A percentile compares a stretch with the other conserved stretches of the same genome.
Conservation (phyloP, 495 filamentous ascomycete species). For the Tetracladium setigerum region DNA sequence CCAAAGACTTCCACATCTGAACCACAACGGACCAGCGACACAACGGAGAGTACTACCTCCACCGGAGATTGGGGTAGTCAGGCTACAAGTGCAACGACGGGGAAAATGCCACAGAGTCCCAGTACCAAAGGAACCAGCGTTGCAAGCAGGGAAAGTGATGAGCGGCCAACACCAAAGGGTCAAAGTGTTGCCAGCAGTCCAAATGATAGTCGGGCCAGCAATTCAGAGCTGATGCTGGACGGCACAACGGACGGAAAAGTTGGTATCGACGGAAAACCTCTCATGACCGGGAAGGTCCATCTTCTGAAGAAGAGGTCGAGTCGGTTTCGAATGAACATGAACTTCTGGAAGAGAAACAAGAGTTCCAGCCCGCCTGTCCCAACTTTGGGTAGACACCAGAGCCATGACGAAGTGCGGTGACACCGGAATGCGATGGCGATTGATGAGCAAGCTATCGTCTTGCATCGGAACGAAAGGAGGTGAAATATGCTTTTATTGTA, state of each 20-base stretch:
- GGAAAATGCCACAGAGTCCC: constrained; percentile 49
- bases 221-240: background rate
- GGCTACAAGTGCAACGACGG: constrained; percentile 46
- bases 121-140: constrained; percentile 52
- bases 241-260: background rate
- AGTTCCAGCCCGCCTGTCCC: constrained; percentile 18
- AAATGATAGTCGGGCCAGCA: background rate
- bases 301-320: constrained; percentile 20
- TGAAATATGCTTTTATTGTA: no score
- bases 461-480: no score
- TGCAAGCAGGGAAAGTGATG: constrained; percentile 37
- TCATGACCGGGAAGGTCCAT: constrained; percentile 15
- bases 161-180: constrained; percentile 1
- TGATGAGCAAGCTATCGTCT: no score
- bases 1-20: constrained; percentile 20
- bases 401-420: background rate
- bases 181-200: background rate
- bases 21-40: constrained; percentile 42
- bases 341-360: constrained; percentile 22
- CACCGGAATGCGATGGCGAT: no score
- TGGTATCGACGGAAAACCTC: background rate
- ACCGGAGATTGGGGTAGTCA: constrained; percentile 44
- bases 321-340: constrained; percentile 20
- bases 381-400: background rate
- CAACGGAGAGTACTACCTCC: constrained; percentile 42